Percentiles rank a stretch among this genome's conserved stretches.
These are phyloP conservation scores for Ceratocystis diversiconidia DNA, from an alignment of 2,329 filamentous ascomycete species.

Conservation along the genomic window DNA sequence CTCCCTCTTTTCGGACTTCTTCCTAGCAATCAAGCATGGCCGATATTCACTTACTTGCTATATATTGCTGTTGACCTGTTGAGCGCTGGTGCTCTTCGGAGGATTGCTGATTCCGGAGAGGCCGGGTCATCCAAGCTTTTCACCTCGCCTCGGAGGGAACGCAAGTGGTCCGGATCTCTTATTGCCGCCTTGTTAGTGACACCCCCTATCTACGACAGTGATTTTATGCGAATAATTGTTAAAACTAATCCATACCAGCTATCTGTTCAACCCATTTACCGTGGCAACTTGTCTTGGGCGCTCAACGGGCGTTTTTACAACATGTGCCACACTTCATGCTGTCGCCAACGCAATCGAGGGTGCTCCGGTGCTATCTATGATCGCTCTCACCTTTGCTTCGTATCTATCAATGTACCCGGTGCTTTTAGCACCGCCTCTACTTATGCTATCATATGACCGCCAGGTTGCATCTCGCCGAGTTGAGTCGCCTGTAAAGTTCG, in stretches of 20 bases:
- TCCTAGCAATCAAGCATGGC: conserved; percentile 51
- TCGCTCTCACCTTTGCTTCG: conserved; percentile 72
- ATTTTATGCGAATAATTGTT: neutral
- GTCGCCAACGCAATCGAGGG: conserved; percentile 67
- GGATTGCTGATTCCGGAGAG: conserved; percentile 70
- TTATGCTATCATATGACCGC: conserved; percentile 67
- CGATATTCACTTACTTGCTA: conserved; percentile 62
- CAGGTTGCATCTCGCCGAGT: conserved; percentile 27
- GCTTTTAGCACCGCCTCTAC: conserved; percentile 68
- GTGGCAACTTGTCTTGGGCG: conserved; percentile 81
- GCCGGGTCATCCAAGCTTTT: conserved; percentile 61
- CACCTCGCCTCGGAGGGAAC: conserved; percentile 57
- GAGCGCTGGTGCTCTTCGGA: conserved; percentile 63
- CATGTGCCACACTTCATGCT: conserved; percentile 72
- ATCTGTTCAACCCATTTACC: conserved; percentile 89
- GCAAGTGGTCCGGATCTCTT: conserved; percentile 58
- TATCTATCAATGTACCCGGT: conserved; percentile 89
- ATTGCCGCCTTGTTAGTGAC: conserved; percentile 60
- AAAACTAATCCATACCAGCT: conserved; percentile 37
- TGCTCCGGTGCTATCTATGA: conserved; percentile 58
- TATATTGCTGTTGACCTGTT: conserved; percentile 72
- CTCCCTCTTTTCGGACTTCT: conserved; percentile 84
- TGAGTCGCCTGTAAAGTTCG: conserved; percentile 35
- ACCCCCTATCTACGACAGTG: neutral
- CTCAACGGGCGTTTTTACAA: conserved; percentile 78